Evolutionary conservation across 108 stramenopile species (phyloP).

Genomic region (Cylindrotheca closterium): DNA sequence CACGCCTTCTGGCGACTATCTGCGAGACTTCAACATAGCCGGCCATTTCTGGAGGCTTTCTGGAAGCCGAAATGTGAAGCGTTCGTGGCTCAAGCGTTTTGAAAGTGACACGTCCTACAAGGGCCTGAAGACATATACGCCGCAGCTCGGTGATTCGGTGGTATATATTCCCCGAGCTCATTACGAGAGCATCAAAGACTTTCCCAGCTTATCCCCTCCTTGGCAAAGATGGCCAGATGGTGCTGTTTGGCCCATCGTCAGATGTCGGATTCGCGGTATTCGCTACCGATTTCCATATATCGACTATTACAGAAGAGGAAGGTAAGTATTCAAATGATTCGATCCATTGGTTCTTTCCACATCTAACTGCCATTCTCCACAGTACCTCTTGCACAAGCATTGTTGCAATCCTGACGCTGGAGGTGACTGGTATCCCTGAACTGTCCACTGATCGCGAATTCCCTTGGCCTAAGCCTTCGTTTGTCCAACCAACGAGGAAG

Average conservation of each 20-base stretch:
- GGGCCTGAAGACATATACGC: constrained; percentile 63
- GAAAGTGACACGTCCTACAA: constrained; percentile 51
- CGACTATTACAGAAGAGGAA: constrained; percentile 47
- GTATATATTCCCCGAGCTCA: constrained; percentile 88
- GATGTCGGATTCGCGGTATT: constrained; percentile 62
- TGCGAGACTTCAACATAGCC: constrained; percentile 52
- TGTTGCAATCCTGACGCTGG: constrained; percentile 75
- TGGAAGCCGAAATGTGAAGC: constrained; percentile 27
- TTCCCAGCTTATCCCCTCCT: constrained; percentile 59
- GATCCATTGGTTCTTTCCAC: neutral
- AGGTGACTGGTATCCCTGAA: constrained; percentile 75
- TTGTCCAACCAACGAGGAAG: constrained; percentile 51
- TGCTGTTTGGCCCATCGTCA: constrained; percentile 75
- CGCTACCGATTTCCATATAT: constrained; percentile 82
- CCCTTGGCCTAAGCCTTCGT: constrained; percentile 74
- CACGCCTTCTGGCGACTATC: constrained; percentile 61
- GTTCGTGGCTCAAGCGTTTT: constrained; percentile 63
- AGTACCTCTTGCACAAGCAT: constrained; percentile 48
- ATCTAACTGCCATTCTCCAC: neutral
- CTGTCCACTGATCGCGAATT: constrained; percentile 53
- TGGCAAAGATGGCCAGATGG: constrained; percentile 78
- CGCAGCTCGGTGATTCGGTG: constrained; percentile 86
- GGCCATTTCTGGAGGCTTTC: constrained; percentile 66
- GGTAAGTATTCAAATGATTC: constrained; percentile 19
- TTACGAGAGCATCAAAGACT: constrained; percentile 58